Conservation (phyloP, 768 basidiomycete species). For the Pulveroboletus sp. region DNA sequence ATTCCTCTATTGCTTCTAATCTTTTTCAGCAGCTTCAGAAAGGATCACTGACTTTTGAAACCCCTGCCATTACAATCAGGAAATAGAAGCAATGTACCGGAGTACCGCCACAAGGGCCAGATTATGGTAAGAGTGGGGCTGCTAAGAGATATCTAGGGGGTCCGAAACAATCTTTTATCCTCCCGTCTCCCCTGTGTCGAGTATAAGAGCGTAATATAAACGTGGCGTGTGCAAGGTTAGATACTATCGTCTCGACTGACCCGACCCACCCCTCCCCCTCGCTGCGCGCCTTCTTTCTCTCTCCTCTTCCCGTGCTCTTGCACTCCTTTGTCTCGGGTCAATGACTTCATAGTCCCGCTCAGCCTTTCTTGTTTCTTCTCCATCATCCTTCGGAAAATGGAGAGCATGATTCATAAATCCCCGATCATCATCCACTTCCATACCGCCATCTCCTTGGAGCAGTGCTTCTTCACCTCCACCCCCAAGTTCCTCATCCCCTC, state of each 20-base stretch:
- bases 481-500: slow-evolving; percentile 12
- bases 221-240: neutral
- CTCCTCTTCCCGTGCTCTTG: slow-evolving; percentile 75
- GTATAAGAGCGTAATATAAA: neutral
- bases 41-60: neutral
- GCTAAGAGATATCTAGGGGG: no score
- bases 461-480: slow-evolving; percentile 11
- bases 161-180: no score
- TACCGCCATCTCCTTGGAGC: slow-evolving; percentile 38
- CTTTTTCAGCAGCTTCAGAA: neutral
- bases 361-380: slow-evolving; percentile 70
- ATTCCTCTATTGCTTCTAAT: neutral
- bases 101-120: neutral
- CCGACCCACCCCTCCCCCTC: slow-evolving; percentile 19
- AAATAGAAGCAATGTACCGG: neutral
- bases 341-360: slow-evolving; percentile 88
- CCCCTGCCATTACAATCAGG: neutral
- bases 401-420: slow-evolving; percentile 72
- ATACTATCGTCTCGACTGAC: slow-evolving; percentile 21
- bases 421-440: slow-evolving; percentile 75
- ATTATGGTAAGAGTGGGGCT: neutral
- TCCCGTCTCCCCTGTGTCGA: neutral
- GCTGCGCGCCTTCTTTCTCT: slow-evolving; percentile 50
- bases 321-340: slow-evolving; percentile 70
- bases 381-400: slow-evolving; percentile 74